Evolutionary conservation across 1,139 yeast species (phyloP).

Genomic region (Pichia sp.): DNA sequence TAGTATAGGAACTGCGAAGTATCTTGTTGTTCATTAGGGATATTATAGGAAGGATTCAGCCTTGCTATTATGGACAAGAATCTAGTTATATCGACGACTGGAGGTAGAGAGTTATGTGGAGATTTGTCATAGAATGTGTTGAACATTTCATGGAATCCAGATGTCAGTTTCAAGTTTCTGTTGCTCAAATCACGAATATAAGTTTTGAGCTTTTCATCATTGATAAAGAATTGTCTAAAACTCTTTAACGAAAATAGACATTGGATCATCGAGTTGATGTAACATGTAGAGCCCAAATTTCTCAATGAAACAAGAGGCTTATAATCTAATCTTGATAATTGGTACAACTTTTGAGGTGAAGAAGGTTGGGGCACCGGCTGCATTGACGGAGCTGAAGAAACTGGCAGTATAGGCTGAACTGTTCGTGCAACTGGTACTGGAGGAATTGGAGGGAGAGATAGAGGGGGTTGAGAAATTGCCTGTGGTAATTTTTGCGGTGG

Average conservation of each 20-base stretch:
- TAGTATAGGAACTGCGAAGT: constrained; percentile 88
- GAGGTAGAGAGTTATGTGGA: constrained; percentile 47
- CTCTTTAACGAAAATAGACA: constrained; percentile 54
- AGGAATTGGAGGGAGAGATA: constrained; percentile 1
- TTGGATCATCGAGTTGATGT: constrained; percentile 87
- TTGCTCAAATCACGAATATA: constrained; percentile 21
- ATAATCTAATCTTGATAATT: constrained; percentile 11
- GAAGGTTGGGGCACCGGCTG: not conserved
- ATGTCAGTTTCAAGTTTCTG: constrained; percentile 25
- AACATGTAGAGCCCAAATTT: constrained; percentile 89
- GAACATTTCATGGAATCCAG: constrained; percentile 28
- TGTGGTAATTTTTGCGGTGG: not conserved
- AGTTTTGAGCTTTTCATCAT: constrained; percentile 17
- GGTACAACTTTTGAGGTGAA: not conserved
- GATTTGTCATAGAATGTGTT: constrained; percentile 23
- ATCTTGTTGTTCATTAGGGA: constrained; percentile 85
- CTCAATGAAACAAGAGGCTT: constrained; percentile 48
- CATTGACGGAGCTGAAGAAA: not conserved
- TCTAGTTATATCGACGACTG: constrained; percentile 58
- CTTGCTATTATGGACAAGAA: constrained; percentile 51
- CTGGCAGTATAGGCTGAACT: not conserved
- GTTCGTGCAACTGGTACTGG: constrained; percentile 1
- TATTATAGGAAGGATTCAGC: constrained; percentile 59
- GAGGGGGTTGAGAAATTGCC: not conserved
- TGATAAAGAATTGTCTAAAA: constrained; percentile 39